Conservation (phyloP, 202 grass and related monocot genomes). For the Zoysia matrella region DNA sequence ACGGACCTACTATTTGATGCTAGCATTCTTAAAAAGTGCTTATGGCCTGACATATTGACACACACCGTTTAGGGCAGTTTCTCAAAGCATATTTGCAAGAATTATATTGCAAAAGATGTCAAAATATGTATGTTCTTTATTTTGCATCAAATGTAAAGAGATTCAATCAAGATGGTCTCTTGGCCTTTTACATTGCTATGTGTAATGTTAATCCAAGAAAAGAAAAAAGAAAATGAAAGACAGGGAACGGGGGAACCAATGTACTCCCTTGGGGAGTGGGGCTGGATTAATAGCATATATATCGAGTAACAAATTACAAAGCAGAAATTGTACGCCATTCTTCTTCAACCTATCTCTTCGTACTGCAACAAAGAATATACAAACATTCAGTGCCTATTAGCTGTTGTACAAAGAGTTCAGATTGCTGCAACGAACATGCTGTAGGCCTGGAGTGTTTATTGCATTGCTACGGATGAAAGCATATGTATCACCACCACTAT, state of each 20-base stretch:
- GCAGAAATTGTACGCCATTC: neutral
- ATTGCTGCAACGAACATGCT: neutral
- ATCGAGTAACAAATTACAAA: neutral
- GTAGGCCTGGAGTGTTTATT: neutral
- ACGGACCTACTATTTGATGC: too few relatives aligned
- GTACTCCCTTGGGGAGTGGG: too few relatives aligned
- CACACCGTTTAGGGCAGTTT: too few relatives aligned
- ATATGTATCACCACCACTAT: neutral
- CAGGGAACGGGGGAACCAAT: too few relatives aligned
- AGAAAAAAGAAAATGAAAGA: too few relatives aligned
- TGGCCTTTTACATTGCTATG: conserved; percentile 14
- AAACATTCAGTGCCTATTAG: conserved; percentile 4
- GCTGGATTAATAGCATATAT: too few relatives aligned
- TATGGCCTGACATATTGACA: too few relatives aligned
- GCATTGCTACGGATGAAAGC: conserved; percentile 10
- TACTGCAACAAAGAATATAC: conserved; percentile 33
- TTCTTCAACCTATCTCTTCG: neutral
- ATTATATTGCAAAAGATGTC: neutral
- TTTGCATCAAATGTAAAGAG: conserved; percentile 11
- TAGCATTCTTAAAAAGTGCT: too few relatives aligned
- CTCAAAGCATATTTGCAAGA: too few relatives aligned
- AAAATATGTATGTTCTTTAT: neutral
- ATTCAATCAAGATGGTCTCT: neutral
- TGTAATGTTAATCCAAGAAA: conserved; percentile 2
- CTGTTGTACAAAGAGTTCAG: neutral